Conservation (phyloP, 352 stramenopile species). For the Globisporangium nunn region DNA sequence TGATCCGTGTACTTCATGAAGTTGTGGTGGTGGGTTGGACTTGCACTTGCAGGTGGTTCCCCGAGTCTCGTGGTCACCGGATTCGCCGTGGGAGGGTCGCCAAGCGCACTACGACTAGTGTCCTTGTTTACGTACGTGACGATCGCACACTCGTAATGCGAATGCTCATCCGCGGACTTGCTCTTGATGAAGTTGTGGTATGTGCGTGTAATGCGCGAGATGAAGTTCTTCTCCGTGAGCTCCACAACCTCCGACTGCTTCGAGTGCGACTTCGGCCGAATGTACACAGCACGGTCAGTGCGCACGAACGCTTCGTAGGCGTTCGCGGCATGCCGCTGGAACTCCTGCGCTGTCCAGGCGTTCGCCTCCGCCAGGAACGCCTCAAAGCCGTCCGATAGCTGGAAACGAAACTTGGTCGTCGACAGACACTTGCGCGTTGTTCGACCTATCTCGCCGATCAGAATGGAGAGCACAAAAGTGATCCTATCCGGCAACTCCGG, state of each 20-base stretch:
- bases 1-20: conserved; percentile 8
- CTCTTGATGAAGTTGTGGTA: conserved; percentile 79
- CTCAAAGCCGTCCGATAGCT: conserved; percentile 65
- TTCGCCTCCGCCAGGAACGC: conserved; percentile 69
- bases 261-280: conserved; percentile 62
- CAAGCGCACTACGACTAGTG: background rate
- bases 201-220: conserved; percentile 54
- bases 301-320: conserved; percentile 37
- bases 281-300: conserved; percentile 67
- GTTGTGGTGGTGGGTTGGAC: conserved; percentile 3
- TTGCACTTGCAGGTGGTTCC: background rate
- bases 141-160: conserved; percentile 57
- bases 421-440: conserved; percentile 69
- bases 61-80: background rate
- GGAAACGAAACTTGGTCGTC: conserved; percentile 53
- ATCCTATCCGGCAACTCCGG: conserved; percentile 47
- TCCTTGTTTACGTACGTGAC: conserved; percentile 73
- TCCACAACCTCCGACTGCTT: conserved; percentile 78
- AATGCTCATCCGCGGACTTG: conserved; percentile 25
- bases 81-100: background rate
- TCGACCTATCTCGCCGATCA: conserved; percentile 61
- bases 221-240: conserved; percentile 58
- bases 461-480: conserved; percentile 59
- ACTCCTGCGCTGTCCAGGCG: conserved; percentile 39
- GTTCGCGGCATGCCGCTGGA: conserved; percentile 24